Percentiles rank a stretch among this genome's conserved stretches.
These are phyloP conservation scores for Pseudognaphalium luteoalbum DNA, from an alignment of 129 eudicot species.

Conservation along the genomic window DNA sequence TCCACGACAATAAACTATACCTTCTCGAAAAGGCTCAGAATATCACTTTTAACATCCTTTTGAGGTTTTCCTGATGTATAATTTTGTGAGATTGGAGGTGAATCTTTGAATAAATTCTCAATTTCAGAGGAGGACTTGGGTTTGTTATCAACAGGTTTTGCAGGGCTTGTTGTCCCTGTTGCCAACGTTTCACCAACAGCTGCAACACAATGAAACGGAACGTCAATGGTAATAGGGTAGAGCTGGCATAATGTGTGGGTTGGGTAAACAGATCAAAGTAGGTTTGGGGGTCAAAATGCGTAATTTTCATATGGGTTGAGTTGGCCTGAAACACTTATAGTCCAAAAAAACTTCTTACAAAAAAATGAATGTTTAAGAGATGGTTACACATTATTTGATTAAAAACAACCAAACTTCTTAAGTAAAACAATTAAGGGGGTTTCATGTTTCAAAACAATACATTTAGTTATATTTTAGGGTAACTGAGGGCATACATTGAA, in stretches of 20 bases:
- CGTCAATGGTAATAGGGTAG: constrained; percentile 15
- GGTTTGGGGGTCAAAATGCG: background rate
- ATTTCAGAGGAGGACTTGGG: constrained; percentile 28
- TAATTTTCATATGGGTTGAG: background rate
- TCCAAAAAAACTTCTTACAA: background rate
- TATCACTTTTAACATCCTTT: constrained; percentile 86
- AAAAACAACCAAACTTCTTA: background rate
- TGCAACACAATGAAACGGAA: constrained; percentile 40
- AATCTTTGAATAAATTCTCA: constrained; percentile 48
- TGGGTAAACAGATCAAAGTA: background rate
- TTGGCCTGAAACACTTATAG: background rate
- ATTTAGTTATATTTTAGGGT: background rate
- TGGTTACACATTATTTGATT: background rate
- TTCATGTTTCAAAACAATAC: background rate
- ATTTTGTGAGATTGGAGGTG: constrained; percentile 48
- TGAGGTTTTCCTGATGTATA: constrained; percentile 52
- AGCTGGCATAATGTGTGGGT: background rate
- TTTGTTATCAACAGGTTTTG: constrained; percentile 29
- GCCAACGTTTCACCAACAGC: constrained; percentile 71
- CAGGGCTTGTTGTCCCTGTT: constrained; percentile 35
- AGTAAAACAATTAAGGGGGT: background rate
- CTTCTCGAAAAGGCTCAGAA: constrained; percentile 95
- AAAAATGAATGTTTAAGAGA: background rate
- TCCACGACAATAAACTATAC: constrained; percentile 28
- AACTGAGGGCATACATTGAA: constrained; percentile 62